A percentile compares a stretch with the other conserved stretches of the same genome.
Conservation (phyloP, 208 protist genomes). For the Novymonas esmeraldas region DNA sequence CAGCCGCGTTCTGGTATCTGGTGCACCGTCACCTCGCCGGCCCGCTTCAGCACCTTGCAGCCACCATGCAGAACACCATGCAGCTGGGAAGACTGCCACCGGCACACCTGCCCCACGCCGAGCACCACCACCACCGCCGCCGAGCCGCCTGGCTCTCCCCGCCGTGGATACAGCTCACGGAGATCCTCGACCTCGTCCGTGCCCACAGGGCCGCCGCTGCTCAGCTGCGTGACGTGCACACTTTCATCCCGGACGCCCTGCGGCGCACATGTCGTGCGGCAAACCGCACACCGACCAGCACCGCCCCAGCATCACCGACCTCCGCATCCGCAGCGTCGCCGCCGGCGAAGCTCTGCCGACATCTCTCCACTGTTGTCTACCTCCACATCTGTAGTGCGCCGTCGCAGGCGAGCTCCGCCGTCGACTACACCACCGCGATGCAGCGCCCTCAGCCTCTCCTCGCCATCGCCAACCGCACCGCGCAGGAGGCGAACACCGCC, state of each 20-base stretch:
- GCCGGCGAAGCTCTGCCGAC: no score
- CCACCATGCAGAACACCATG: no score
- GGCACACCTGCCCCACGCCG: neutral
- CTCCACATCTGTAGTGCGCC: neutral
- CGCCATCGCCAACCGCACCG: conserved; percentile 1
- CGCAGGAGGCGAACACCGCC: conserved; percentile 12
- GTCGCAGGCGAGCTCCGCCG: no score
- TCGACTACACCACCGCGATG: neutral
- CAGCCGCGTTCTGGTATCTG: conserved; percentile 3
- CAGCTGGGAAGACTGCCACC: no score
- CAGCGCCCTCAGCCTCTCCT: conserved; percentile 5
- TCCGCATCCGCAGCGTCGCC: neutral
- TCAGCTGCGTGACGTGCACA: conserved; percentile 24
- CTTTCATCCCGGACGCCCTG: conserved; percentile 21
- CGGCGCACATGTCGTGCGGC: no score
- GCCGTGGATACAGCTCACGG: conserved; percentile 8
- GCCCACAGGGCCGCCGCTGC: conserved; percentile 19
- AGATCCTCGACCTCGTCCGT: conserved; percentile 9
- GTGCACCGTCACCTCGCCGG: no score
- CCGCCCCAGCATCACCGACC: no score
- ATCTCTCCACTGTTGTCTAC: conserved; percentile 1
- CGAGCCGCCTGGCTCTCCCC: no score
- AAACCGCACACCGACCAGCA: no score
- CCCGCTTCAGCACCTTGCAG: no score
- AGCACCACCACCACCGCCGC: no score